Conservation (phyloP, 192 early-diverging fungal species). For the Gaertneriomyces sp. region DNA sequence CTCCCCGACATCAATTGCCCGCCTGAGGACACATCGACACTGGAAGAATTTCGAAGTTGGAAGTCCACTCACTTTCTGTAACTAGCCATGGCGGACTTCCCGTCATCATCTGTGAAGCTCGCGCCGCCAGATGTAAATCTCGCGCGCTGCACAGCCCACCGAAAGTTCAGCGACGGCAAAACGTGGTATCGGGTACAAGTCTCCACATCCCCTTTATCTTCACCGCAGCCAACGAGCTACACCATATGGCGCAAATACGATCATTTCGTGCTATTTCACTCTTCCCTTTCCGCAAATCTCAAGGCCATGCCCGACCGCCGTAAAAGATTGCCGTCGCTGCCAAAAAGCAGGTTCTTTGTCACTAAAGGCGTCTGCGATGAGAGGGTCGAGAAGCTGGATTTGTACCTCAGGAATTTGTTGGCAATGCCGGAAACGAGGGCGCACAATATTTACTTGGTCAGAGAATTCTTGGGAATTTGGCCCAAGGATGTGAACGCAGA, state of each 20-base stretch:
- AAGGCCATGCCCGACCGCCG: neutral
- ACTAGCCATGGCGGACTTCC: no score
- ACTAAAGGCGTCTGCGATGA: constrained; percentile 20
- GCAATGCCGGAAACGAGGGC: constrained; percentile 8
- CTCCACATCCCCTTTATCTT: constrained; percentile 6
- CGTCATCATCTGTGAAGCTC: constrained; percentile 16
- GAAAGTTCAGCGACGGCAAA: constrained; percentile 24
- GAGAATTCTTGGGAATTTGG: constrained; percentile 26
- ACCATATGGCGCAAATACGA: constrained; percentile 17
- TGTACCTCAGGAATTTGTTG: constrained; percentile 11
- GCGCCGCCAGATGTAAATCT: constrained; percentile 11
- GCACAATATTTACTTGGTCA: constrained; percentile 4
- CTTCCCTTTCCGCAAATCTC: constrained; percentile 2
- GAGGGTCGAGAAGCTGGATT: constrained; percentile 10
- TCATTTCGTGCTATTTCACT: constrained; percentile 22
- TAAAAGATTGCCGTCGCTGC: constrained; percentile 10
- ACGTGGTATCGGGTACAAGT: constrained; percentile 11
- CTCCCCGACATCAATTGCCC: no score
- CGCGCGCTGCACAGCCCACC: constrained; percentile 6
- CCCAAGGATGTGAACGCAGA: neutral
- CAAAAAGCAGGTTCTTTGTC: constrained; percentile 22
- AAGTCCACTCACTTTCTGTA: no score
- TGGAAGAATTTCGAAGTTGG: no score
- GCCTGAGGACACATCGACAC: no score
- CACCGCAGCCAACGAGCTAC: constrained; percentile 7